Base-by-base conservation (phyloP, 2,329 filamentous ascomycete species). In the Camillea tinctor region DNA sequence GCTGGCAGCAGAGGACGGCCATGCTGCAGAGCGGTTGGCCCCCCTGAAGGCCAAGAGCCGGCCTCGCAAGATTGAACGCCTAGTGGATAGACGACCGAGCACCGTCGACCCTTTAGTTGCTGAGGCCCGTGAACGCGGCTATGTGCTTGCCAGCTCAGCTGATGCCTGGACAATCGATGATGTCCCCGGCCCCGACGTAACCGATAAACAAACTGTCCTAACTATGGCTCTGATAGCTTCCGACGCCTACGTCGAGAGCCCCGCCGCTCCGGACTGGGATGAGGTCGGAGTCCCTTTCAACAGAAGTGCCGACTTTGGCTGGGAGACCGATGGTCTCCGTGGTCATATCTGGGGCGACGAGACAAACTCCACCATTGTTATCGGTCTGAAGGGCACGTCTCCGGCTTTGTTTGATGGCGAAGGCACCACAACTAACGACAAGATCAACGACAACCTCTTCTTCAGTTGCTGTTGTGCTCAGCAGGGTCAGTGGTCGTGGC, bases 401-500 rank as follows among this genome's bases (percentile, higher is more conserved):
- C 86, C 89, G 1, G 94, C 95, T 13, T 88, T 98, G 3, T 98
- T 97, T 72, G 94, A 98, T 74, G 95, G 95, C n/a, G 91, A 94
- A 44, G 94, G 93, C 55, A 98, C 95, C 1, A 98, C 94, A 0
- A 96, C 93, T 23, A 97, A 97, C 68, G 95, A 99, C 78, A 99
- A 99, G 79, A 81, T 93, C 71, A 99, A 98, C 74, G 95, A 99
- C 76, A 99, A 99, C 73, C 82, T 99, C 9, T 97, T 96, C 76
- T 97, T 97, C 78, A 96, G 93, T 72, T 99, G 95, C 78, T 99
- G 95, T 76, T 99, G 95, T 76, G 95, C 88, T 3, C 93, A 97
- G 76, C 93, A 96, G 69, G 93, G 93, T 0, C 92, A 93, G 65
- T 93, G 88, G 78, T 87, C 93, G 17, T 97, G 93, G 89, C 88